Conservation (phyloP, 2,329 filamentous ascomycete species). For the Colletotrichum sp. region DNA sequence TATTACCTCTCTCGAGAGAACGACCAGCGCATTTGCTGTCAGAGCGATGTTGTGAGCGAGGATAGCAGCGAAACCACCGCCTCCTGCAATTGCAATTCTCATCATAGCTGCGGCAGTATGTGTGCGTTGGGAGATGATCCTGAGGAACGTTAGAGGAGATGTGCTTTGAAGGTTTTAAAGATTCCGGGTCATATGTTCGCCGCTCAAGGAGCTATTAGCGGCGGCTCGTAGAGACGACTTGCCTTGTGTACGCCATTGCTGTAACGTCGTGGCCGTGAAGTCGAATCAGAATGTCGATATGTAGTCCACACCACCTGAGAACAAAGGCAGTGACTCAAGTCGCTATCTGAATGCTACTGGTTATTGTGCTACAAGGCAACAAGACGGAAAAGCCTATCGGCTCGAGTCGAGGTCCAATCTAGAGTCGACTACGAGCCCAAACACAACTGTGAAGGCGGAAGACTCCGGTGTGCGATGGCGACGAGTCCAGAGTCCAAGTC, state of each 20-base stretch:
- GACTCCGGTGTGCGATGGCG: not conserved
- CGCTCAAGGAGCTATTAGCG: not conserved
- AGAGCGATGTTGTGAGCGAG: conserved; percentile 62
- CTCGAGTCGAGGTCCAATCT: not conserved
- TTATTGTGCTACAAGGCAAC: not conserved
- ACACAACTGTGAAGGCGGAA: not conserved
- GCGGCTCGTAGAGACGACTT: not conserved
- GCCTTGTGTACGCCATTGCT: not conserved
- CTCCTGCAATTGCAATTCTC: conserved; percentile 55
- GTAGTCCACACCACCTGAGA: not conserved
- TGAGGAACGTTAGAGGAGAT: not conserved
- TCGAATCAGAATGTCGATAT: not conserved
- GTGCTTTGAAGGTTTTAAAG: not conserved
- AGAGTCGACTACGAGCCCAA: not conserved
- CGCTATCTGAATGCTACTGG: not conserved
- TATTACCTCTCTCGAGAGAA: conserved; percentile 71
- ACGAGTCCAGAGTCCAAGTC: not conserved
- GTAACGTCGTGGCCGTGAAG: not conserved
- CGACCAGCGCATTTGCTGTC: conserved; percentile 70
- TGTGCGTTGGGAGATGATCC: not conserved
- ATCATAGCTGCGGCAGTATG: conserved; percentile 38
- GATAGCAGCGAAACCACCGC: conserved; percentile 48
- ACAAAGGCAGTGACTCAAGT: not conserved
- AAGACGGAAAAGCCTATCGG: not conserved
- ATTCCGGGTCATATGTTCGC: not conserved